A percentile compares a stretch with the other conserved stretches of the same genome.
Evolutionary conservation across 768 basidiomycete species (phyloP).

Genomic region (Hypholoma sublateritium): DNA sequence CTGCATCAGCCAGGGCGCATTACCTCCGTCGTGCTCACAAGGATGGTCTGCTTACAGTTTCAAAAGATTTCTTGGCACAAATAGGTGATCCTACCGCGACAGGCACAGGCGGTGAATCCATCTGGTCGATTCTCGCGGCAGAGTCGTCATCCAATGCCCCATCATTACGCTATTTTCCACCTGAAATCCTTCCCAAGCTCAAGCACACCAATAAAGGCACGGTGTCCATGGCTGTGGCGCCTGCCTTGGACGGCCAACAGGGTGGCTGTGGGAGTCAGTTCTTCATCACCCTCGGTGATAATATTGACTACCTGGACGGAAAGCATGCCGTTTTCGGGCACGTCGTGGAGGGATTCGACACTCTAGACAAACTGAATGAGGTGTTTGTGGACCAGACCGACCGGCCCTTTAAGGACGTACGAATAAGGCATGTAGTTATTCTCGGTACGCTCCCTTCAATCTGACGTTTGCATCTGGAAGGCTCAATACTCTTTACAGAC

Average conservation of each 20-base stretch:
- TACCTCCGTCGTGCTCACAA: not conserved
- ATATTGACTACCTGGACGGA: conserved; percentile 94
- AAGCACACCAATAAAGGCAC: conserved; percentile 88
- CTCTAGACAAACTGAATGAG: conserved; percentile 90
- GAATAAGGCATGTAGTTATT: conserved; percentile 94
- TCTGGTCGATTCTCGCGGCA: conserved; percentile 75
- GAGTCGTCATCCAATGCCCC: conserved; percentile 34
- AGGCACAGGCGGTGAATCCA: conserved; percentile 89
- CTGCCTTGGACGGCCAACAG: conserved; percentile 60
- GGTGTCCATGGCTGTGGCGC: conserved; percentile 96
- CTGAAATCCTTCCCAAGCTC: conserved; percentile 75
- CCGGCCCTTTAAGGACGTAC: conserved; percentile 88
- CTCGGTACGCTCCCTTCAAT: conserved; percentile 56
- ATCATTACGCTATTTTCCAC: conserved; percentile 81
- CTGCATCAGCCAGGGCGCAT: conserved; percentile 7
- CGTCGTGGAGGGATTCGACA: conserved; percentile 92
- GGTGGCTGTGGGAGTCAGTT: conserved; percentile 92
- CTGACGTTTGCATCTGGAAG: conserved; percentile 5
- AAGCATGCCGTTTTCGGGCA: conserved; percentile 92
- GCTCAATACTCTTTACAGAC: conserved; percentile 49
- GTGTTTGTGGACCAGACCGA: conserved; percentile 87
- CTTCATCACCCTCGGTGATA: conserved; percentile 90
- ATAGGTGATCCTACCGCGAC: conserved; percentile 95
- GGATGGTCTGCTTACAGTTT: conserved; percentile 52
- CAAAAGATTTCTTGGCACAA: conserved; percentile 96